Evolutionary conservation across 163 green algal species (phyloP).

Genomic region (Volvox carteri): DNA sequence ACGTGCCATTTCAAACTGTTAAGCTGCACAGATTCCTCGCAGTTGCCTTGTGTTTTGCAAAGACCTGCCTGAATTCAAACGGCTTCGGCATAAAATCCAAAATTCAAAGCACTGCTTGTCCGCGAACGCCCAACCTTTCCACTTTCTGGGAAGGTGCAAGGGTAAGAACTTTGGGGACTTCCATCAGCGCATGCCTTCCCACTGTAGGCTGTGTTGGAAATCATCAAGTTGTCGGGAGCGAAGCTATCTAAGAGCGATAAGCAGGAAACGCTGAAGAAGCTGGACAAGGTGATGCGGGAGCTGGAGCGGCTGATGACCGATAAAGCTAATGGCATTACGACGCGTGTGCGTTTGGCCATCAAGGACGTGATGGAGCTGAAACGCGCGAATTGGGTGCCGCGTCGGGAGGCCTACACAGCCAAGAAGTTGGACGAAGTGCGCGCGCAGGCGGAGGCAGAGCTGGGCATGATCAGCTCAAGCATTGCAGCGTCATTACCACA

Average conservation of each 20-base stretch:
- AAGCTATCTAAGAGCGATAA: conserved; percentile 77
- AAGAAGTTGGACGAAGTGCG: conserved; percentile 97
- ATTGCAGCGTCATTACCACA: conserved; percentile 70
- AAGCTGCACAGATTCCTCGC: too few species aligned
- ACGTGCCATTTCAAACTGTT: too few species aligned
- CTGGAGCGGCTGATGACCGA: conserved; percentile 77
- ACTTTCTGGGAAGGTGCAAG: too few species aligned
- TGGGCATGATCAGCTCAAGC: conserved; percentile 86
- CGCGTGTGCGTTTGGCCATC: conserved; percentile 90
- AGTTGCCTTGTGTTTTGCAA: too few species aligned
- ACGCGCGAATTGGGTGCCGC: conserved; percentile 86
- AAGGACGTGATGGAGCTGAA: conserved; percentile 78
- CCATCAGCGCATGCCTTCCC: too few species aligned
- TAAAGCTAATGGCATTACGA: conserved; percentile 69
- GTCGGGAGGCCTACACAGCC: conserved; percentile 87
- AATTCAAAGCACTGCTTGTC: too few species aligned
- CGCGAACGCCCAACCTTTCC: too few species aligned
- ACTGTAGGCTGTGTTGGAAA: conserved; percentile 88
- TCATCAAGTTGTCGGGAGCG: conserved; percentile 86
- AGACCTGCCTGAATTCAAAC: too few species aligned
- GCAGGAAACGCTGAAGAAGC: conserved; percentile 66
- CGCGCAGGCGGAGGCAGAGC: conserved; percentile 89
- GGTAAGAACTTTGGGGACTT: too few species aligned
- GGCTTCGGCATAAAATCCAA: too few species aligned
- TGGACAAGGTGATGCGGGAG: conserved; percentile 83